Percentiles rank a stretch among this genome's conserved stretches.
phyloP scores from a whole-genome alignment of 768 basidiomycete species.

The Suillus cothurnatus region DNA sequence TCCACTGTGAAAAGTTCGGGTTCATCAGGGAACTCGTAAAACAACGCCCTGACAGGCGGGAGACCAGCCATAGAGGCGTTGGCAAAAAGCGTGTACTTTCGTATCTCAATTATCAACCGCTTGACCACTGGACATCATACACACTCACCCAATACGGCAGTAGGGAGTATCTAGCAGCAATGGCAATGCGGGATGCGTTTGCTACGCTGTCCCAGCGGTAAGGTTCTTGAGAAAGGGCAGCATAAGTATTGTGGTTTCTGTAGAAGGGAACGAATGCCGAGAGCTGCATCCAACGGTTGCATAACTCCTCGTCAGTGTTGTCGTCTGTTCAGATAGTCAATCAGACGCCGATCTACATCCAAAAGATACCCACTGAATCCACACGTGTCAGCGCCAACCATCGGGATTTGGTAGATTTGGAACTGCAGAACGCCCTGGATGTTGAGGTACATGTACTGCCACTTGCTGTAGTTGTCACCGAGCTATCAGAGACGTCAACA shows the following conservation, averaged over 20 bases:
- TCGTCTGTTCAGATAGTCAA: too few species aligned
- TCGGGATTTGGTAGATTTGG: slow-evolving; percentile 82
- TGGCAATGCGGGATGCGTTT: slow-evolving; percentile 69
- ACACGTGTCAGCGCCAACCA: slow-evolving; percentile 77
- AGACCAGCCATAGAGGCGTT: slow-evolving; percentile 65
- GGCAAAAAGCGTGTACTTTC: slow-evolving; percentile 72
- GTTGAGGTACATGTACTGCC: slow-evolving; percentile 69
- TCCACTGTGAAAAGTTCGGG: slow-evolving; percentile 63
- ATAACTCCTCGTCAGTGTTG: slow-evolving; percentile 80
- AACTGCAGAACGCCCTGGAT: slow-evolving; percentile 82
- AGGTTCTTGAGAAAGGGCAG: slow-evolving; percentile 76
- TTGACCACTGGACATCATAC: not conserved
- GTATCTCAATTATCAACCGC: slow-evolving; percentile 5
- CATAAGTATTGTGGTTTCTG: slow-evolving; percentile 72
- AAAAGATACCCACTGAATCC: slow-evolving; percentile 28
- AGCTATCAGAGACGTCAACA: slow-evolving; percentile 40
- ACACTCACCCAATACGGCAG: slow-evolving; percentile 76
- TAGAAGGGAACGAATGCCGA: slow-evolving; percentile 83
- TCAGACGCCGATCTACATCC: too few species aligned
- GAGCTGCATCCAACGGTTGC: slow-evolving; percentile 87
- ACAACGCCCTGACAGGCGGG: slow-evolving; percentile 73
- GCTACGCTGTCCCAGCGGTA: slow-evolving; percentile 83
- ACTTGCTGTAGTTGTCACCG: slow-evolving; percentile 77
- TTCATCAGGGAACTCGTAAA: slow-evolving; percentile 78
- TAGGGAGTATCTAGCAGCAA: slow-evolving; percentile 68